Conservation (phyloP, 139 green algal species). For the Eudorina sp. region DNA sequence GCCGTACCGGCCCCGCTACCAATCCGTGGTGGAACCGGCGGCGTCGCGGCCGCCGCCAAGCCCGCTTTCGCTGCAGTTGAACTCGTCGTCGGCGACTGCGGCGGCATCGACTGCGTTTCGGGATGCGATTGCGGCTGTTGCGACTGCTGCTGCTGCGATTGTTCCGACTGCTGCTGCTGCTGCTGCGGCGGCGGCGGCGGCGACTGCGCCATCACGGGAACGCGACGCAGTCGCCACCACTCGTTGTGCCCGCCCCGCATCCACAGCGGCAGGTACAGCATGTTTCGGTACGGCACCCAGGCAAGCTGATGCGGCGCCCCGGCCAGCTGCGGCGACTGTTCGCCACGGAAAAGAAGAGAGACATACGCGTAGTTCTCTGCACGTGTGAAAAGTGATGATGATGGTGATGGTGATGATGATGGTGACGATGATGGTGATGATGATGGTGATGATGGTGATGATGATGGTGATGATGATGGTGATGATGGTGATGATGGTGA, state of each 20-base stretch:
- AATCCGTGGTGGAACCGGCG: no score
- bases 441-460: no score
- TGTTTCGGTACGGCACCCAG: slow-evolving; percentile 21
- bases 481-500: no score
- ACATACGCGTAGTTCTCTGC: slow-evolving; percentile 7
- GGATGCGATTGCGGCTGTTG: neutral
- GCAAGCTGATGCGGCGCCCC: neutral
- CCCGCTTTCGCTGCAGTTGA: no score
- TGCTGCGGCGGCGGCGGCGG: neutral
- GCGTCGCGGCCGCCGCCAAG: no score
- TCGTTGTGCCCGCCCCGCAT: neutral
- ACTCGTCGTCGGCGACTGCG: no score
- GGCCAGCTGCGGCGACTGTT: neutral
- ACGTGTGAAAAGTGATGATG: no score
- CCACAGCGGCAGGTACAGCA: slow-evolving; percentile 44
- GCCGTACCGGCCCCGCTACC: no score
- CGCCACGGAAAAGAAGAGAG: neutral
- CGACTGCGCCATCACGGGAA: neutral
- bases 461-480: no score
- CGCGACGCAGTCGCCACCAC: slow-evolving; percentile 37
- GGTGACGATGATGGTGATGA: no score
- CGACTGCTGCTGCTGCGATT: neutral
- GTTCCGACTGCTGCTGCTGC: neutral
- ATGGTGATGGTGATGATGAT: no score
- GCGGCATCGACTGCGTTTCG: neutral